Conservation (phyloP, 768 basidiomycete genomes). For the Hygrophorus russula region DNA sequence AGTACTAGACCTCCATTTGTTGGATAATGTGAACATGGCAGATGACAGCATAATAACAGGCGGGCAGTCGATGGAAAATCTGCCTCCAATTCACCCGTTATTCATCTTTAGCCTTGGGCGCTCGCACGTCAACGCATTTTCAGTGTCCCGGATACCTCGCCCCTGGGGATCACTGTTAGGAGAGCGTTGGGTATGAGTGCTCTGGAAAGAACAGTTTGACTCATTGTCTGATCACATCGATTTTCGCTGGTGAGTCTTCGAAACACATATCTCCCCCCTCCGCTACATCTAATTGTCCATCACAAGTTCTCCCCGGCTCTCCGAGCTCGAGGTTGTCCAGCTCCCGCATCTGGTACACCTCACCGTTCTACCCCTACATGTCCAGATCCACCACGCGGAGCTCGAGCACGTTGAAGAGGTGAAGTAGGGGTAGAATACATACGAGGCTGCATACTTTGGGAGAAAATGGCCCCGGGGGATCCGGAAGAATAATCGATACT, state of each 20-base stretch:
- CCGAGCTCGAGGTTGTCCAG: no score
- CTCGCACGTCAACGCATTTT: slow-evolving; percentile 25
- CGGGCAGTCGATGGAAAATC: slow-evolving; percentile 29
- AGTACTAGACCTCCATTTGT: slow-evolving; percentile 51
- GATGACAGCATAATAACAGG: slow-evolving; percentile 16
- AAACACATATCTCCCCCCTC: no score
- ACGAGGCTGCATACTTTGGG: no score
- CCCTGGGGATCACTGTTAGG: slow-evolving; percentile 36
- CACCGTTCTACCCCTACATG: no score
- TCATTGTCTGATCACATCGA: slow-evolving; percentile 56
- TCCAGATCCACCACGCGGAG: no score
- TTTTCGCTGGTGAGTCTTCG: slow-evolving; percentile 49
- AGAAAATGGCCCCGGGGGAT: no score
- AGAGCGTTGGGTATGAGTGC: slow-evolving; percentile 46
- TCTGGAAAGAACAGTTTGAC: slow-evolving; percentile 39
- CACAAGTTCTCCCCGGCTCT: no score
- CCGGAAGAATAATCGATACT: no score
- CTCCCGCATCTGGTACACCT: no score
- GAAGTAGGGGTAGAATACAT: no score
- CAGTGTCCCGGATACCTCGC: slow-evolving; percentile 32
- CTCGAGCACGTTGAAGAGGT: no score
- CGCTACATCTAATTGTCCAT: no score
- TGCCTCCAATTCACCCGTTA: slow-evolving; percentile 32
- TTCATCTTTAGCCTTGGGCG: slow-evolving; percentile 46
- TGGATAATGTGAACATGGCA: slow-evolving; percentile 50